A percentile compares a stretch with the other conserved stretches of the same genome.
Evolutionary conservation across 2,329 filamentous ascomycete species (phyloP).

Genomic region (Exophiala xenobiotica): DNA sequence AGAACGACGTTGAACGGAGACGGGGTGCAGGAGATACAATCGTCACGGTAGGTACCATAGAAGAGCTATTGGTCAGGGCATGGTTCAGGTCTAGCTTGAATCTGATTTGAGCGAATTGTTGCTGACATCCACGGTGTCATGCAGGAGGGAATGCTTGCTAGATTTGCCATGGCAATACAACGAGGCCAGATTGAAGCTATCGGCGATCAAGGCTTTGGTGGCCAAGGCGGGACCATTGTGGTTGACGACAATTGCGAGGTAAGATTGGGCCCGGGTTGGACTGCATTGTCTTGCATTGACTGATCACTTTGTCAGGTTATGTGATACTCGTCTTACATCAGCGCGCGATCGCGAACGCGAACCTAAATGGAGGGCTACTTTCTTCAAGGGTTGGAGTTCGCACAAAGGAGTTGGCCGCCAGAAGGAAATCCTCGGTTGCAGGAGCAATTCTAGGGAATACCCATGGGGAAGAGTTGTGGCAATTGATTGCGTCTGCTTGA

Average conservation of each 20-base stretch:
- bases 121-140: conserved; percentile 25
- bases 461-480: no score
- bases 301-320: background rate
- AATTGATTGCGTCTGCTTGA: no score
- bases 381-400: no score
- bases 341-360: no score
- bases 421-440: no score
- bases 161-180: conserved; percentile 44
- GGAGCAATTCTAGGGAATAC: no score
- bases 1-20: conserved; percentile 61
- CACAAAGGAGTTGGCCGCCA: no score
- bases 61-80: conserved; percentile 28
- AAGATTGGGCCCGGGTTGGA: conserved; percentile 9
- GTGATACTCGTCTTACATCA: background rate
- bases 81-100: conserved; percentile 27
- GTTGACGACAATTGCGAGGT: conserved; percentile 48
- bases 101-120: conserved; percentile 23
- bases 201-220: conserved; percentile 32
- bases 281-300: background rate
- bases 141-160: conserved; percentile 49
- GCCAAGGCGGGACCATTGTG: conserved; percentile 37
- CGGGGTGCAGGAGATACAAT: conserved; percentile 59
- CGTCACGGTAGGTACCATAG: conserved; percentile 50
- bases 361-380: no score
- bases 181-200: conserved; percentile 37